Evolutionary conservation across 176 grass and related monocot species (phyloP).

Genomic region (Aechmea fasciata): DNA sequence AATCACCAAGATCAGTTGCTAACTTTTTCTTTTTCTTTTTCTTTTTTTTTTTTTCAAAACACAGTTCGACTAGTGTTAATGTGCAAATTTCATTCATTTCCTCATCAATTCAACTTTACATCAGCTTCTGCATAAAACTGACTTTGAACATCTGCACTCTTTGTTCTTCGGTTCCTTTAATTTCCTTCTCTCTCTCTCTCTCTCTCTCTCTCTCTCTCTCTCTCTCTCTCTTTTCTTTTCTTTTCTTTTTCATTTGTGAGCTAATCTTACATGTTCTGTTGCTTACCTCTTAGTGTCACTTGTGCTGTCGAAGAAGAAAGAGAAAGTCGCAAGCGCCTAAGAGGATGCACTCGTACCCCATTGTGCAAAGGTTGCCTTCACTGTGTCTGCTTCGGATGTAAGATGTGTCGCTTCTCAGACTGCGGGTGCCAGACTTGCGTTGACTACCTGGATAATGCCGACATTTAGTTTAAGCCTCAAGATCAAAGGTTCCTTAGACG

Average conservation of each 20-base stretch:
- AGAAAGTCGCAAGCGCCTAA: not conserved
- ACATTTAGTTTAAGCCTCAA: not conserved
- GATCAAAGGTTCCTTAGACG: not conserved
- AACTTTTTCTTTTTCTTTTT: too few species aligned
- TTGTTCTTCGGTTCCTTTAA: not conserved
- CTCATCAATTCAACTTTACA: too few species aligned
- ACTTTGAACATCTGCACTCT: too few species aligned
- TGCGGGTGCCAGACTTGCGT: conserved; percentile 10
- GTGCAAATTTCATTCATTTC: too few species aligned
- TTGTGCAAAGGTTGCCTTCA: conserved; percentile 3
- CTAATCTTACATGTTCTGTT: not conserved
- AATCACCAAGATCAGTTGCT: too few species aligned
- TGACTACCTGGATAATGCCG: conserved; percentile 4
- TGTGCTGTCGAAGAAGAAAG: conserved; percentile 12
- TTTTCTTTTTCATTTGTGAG: not conserved
- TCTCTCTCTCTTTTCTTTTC: too few species aligned
- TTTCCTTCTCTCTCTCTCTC: not conserved
- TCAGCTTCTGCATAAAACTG: too few species aligned
- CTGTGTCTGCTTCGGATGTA: conserved; percentile 16
- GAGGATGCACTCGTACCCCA: conserved; percentile 8
- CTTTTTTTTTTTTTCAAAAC: too few species aligned
- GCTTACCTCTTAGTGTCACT: not conserved
- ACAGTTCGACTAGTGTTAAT: too few species aligned
- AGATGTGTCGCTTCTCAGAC: conserved; percentile 14
- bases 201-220: too few species aligned